These are phyloP conservation scores for Cicer chorassanicum DNA, from an alignment of 306 rosid genomes.

Conservation along the genomic window DNA sequence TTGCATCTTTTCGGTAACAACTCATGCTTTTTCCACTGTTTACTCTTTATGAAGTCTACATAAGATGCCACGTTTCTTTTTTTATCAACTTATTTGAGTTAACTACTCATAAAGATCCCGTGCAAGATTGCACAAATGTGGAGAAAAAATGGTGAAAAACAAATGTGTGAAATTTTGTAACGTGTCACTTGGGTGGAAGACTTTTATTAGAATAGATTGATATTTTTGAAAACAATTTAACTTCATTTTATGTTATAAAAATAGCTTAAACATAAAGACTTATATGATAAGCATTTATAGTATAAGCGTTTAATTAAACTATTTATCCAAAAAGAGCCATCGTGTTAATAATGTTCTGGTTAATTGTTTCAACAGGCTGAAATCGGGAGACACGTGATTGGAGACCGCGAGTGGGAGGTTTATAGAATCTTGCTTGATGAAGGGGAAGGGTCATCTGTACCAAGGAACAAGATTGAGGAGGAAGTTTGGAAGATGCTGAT, in stretches of 20 bases:
- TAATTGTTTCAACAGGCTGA: conserved; percentile 66
- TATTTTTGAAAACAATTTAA: not conserved
- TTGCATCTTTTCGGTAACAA: conserved; percentile 82
- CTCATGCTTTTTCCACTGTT: conserved; percentile 37
- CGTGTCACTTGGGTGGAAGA: not conserved
- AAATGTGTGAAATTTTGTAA: too few species aligned
- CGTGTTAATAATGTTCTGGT: conserved; percentile 14
- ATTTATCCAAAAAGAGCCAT: too few species aligned
- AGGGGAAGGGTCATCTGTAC: conserved; percentile 62
- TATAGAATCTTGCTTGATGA: conserved; percentile 91
- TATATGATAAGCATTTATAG: too few species aligned
- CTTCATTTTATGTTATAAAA: too few species aligned
- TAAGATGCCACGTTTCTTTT: conserved; percentile 9
- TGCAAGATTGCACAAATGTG: too few species aligned
- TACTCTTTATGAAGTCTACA: not conserved
- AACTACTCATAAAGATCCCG: not conserved
- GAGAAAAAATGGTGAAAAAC: too few species aligned
- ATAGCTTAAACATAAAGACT: too few species aligned
- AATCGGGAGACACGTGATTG: conserved; percentile 73
- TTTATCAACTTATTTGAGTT: not conserved
- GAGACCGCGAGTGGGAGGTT: conserved; percentile 91
- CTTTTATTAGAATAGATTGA: not conserved
- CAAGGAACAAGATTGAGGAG: conserved; percentile 69
- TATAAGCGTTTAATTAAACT: too few species aligned
- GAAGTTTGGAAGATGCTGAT: conserved; percentile 90